Base-by-base conservation (phyloP, 805 yeast species). In the Saccharomycopsis fermentans region DNA sequence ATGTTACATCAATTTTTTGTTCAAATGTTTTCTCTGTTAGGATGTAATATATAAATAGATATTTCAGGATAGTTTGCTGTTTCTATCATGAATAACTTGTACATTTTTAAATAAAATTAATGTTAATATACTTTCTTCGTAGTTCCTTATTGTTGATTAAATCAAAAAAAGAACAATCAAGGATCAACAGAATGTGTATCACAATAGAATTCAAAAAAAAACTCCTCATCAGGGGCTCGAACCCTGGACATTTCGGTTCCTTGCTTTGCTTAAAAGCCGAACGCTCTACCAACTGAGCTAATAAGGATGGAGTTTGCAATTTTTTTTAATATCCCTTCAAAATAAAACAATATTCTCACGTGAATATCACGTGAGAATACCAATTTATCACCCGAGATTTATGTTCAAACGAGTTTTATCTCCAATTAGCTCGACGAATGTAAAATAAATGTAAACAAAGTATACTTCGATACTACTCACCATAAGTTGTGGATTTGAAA, bases 261-360 rank as follows among this genome's bases (percentile, higher is more conserved):
- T 61, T 61, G 50, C 50, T 43, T 43, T 43, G 50, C 76, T 68
- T 78, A 78, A 78, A 78, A 77, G 81, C 81, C 81, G 81, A 78
- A 77, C 81, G 81, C 81, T 77, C 81, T 77, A 77, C 81, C 81
- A 78, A 78, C 81, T 77, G 81, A 77, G 81, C 81, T 77, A 78
- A 58, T 54, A 58, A 58, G 60, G 60, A 58, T 40, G 56, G 59
- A 57, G 59, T 40, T 21, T 35, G 14, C 16, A n/a, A 4, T n/a
- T n/a, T n/a, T n/a, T n/a, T n/a, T n/a, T n/a, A n/a, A 50, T 29
- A 50, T 50, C 14, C n/a, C 16, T 36, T 14, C 40, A 36, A 14
- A 36, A 36, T 14, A 47, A 47, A 12, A 14, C 12, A 47, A 47
- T 12, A 47, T 47, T 12, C 17, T 47, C n/a, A 27, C 32, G 32